Evolutionary conservation across 2,329 filamentous ascomycete genomes (phyloP).

Genomic region (Fusarium sp.): DNA sequence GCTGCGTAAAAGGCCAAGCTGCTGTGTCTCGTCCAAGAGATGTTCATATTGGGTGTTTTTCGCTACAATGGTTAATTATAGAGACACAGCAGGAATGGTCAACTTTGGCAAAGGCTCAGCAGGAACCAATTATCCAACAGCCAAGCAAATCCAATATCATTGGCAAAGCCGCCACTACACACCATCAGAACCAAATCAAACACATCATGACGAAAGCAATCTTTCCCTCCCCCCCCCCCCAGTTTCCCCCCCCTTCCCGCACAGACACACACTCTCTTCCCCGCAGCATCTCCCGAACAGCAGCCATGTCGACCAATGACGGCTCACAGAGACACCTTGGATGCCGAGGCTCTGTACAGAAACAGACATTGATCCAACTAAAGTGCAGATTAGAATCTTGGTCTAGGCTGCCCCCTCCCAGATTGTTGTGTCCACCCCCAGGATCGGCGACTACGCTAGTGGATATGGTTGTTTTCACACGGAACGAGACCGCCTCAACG

Average conservation of each 20-base stretch:
- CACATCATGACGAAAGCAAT: constrained; percentile 3
- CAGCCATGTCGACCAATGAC: constrained; percentile 17
- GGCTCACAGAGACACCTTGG: constrained; percentile 19
- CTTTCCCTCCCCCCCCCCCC: background rate
- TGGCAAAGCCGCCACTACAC: background rate
- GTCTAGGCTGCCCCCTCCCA: background rate
- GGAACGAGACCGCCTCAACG: constrained; percentile 3
- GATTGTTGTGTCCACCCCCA: background rate
- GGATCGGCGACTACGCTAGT: constrained; percentile 18
- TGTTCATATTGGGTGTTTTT: background rate
- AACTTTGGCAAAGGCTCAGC: background rate
- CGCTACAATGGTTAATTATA: background rate
- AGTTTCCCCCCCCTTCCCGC: background rate
- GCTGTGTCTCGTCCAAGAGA: background rate
- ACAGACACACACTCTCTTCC: constrained; percentile 19
- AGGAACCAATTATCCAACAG: background rate
- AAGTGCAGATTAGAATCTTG: background rate
- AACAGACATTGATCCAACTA: background rate
- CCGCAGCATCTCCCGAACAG: constrained; percentile 24
- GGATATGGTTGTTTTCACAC: constrained; percentile 35
- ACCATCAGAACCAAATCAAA: background rate
- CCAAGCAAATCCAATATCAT: background rate
- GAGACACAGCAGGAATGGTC: background rate
- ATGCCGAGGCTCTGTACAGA: constrained; percentile 32
- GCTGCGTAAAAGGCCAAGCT: background rate